A percentile compares a stretch with the other conserved stretches of the same genome.
phyloP scores from a whole-genome alignment of 2,329 filamentous ascomycete species.

The Chaetothyriales sp. region DNA sequence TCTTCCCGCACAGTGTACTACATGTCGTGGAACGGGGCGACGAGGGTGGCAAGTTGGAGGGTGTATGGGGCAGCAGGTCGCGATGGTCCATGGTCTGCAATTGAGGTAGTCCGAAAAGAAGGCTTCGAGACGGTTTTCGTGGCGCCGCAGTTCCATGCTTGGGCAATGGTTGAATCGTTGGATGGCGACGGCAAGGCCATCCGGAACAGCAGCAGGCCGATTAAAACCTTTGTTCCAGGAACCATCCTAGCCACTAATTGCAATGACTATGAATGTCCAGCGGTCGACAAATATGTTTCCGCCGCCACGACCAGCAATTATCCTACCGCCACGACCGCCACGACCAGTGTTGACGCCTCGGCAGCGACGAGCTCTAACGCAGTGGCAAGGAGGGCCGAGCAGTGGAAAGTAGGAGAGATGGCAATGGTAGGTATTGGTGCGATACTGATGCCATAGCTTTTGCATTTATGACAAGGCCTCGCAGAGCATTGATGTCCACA shows the following conservation, averaged over 20 bases:
- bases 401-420: background rate
- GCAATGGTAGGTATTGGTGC: background rate
- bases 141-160: conserved; percentile 4
- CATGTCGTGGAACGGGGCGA: conserved; percentile 36
- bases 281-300: conserved; percentile 1
- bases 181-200: conserved; percentile 7
- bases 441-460: background rate
- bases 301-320: background rate
- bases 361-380: background rate
- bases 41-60: conserved; percentile 28
- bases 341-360: background rate
- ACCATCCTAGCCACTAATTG: conserved; percentile 6
- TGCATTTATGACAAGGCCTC: background rate
- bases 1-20: conserved; percentile 17
- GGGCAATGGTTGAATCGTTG: conserved; percentile 10
- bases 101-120: conserved; percentile 20
- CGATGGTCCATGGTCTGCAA: conserved; percentile 16
- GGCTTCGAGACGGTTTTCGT: conserved; percentile 27
- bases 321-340: too few species aligned
- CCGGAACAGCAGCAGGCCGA: conserved; percentile 6
- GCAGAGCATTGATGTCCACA: background rate
- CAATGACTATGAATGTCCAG: conserved; percentile 5
- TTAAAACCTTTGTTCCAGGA: conserved; percentile 10
- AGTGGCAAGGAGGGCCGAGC: background rate
- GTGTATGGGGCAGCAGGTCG: conserved; percentile 18